These are phyloP conservation scores for Backusella luteola DNA, from an alignment of 192 early-diverging fungal genomes.

Conservation along the genomic window DNA sequence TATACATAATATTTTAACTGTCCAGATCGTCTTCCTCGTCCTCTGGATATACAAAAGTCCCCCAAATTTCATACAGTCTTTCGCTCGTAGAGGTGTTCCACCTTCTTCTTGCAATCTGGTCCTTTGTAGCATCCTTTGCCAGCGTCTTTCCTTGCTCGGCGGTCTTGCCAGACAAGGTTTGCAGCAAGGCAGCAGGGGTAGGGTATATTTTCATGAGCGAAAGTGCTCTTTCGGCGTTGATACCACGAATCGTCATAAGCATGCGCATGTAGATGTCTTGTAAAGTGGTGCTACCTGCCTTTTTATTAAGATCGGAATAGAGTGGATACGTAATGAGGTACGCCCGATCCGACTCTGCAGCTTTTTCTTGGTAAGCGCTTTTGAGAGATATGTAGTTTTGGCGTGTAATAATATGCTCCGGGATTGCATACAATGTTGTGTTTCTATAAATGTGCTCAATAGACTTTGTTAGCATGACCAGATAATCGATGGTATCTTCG, in stretches of 20 bases:
- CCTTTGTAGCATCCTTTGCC: constrained; percentile 40
- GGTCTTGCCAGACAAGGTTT: constrained; percentile 40
- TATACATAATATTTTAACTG: neutral
- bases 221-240: constrained; percentile 83
- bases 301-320: constrained; percentile 70
- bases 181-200: constrained; percentile 61
- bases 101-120: constrained; percentile 41
- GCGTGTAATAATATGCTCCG: constrained; percentile 47
- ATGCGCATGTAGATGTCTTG: constrained; percentile 81
- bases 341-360: neutral
- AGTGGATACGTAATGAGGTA: constrained; percentile 61
- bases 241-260: constrained; percentile 81
- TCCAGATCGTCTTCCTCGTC: neutral
- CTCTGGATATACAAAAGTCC: neutral
- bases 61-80: constrained; percentile 62
- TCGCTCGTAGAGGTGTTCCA: constrained; percentile 52
- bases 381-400: constrained; percentile 53
- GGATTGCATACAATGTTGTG: constrained; percentile 53
- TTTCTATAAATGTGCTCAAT: constrained; percentile 50
- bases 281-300: constrained; percentile 67
- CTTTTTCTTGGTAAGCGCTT: constrained; percentile 10
- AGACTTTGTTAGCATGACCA: constrained; percentile 60
- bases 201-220: constrained; percentile 67
- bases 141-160: constrained; percentile 48
- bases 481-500: constrained; percentile 83